Evolutionary conservation across 2,329 filamentous ascomycete genomes (phyloP), one percentile per base, ranked within the genome.

Genomic region (Onygenales sp.): DNA sequence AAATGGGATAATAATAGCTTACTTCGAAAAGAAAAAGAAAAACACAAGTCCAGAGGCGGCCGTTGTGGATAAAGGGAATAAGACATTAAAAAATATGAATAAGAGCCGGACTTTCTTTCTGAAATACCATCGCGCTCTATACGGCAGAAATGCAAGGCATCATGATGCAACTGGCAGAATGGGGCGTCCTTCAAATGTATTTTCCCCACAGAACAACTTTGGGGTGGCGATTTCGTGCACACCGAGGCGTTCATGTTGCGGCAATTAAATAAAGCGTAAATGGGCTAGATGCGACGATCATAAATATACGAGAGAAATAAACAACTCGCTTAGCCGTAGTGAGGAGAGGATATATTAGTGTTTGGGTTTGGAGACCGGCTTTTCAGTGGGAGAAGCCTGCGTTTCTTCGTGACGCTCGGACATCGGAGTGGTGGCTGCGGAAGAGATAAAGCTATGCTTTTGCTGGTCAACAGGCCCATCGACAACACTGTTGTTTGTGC

Each of bases 401-500:
- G 39, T 9, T 13, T 43, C 49, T 6, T 35, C 42, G 39, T 43
- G 39, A 39, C n/a, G 31, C 33, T 52, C 50, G 3, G 50, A 52
- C 43, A 46, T 45, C 10, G 50, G 50, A 38, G 50, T 52, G 2
- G 50, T 52, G 13, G 43, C 33, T 11, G 33, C 13, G 5, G 50
- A 52, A 31, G 43, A 52, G 33, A 39, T 10, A 9, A 39, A n/a
- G 14, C 46, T 44, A 10, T 49, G 45, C 57, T 71, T 71, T 11
- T 57, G 59, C n/a, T 64, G 56, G 45, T 68, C 66, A 4, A 72
- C 64, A 61, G 71, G 66, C 52, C 68, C 72, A 53, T 77, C 75
- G 35, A 72, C 66, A 49, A 80, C 78, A 62, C 82, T 83, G 39
- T 76, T 75, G 58, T 77, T 81, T 2, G 82, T 80, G 66, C 83